Evolutionary conservation across 176 grass and related monocot genomes (phyloP).

Genomic region (Musa troglodytarum): DNA sequence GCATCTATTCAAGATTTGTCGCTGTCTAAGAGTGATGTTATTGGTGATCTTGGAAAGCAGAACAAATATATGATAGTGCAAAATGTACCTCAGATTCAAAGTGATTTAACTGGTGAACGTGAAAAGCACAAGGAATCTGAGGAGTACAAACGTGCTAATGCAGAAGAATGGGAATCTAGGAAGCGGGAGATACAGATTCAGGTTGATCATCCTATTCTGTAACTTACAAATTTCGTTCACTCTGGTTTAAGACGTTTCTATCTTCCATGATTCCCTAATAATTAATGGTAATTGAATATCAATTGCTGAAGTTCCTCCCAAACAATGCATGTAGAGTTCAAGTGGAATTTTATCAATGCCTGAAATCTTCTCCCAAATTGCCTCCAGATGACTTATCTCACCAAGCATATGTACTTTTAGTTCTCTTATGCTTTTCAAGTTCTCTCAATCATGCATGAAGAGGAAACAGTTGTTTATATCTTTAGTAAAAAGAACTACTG

Average conservation of each 20-base stretch:
- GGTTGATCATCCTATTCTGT: constrained; percentile 24
- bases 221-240: neutral
- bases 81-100: neutral
- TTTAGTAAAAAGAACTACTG: too few species aligned
- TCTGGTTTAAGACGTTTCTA: neutral
- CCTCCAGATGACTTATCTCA: too few species aligned
- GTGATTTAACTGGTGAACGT: constrained; percentile 29
- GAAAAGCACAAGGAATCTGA: constrained; percentile 88
- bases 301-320: too few species aligned
- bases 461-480: too few species aligned
- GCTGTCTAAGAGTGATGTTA: constrained; percentile 4
- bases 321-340: neutral
- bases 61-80: neutral
- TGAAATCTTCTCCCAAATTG: too few species aligned
- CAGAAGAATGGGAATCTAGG: constrained; percentile 86
- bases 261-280: neutral
- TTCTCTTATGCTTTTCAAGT: too few species aligned
- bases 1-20: neutral
- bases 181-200: constrained; percentile 60
- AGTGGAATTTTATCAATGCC: too few species aligned
- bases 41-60: constrained; percentile 6
- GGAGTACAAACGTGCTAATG: constrained; percentile 57
- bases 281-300: too few species aligned
- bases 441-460: too few species aligned
- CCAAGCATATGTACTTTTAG: too few species aligned